Evolutionary conservation across 2,329 filamentous ascomycete species (phyloP), one percentile per base, ranked within the genome.

Genomic region (Trichoderma arundinaceum): DNA sequence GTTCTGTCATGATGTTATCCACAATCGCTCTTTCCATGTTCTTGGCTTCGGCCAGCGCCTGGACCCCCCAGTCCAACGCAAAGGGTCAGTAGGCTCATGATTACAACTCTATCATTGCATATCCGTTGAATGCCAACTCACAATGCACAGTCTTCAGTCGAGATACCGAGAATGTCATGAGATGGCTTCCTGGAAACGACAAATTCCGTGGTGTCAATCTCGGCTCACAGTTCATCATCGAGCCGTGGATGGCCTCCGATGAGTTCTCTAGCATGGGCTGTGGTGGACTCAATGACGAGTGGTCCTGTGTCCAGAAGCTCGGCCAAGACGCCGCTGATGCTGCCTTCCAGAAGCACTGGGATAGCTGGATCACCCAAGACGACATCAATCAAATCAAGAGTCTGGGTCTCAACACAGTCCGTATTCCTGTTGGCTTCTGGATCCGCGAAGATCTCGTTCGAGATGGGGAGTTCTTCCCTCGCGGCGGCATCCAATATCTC

Each of bases 391-490:
- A 72, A 56, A 74, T 74, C 22, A 67, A 68, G 17, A 68, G 62
- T 2, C 57, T 74, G 13, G 70, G 71, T 0, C 68, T 74, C 0
- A 72, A 74, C 17, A 69, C 73, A 0, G 69, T 74, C 0, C 69
- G 73, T 1, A 73, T 74, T 7, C 72, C 72, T 0, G 71, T 74
- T 4, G 70, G 73, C 1, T 73, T 72, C 59, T 74, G 71, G 72
- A 72, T 74, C 41, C 62, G 68, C 1, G 71, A 74, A 39, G 69
- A 71, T 1, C 66, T 74, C 22, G 69, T 73, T 10, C 8, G 66
- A 12, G 19, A 66, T 1, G 72, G 57, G 3, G 71, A 73, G 38
- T 61, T 69, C 43, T 74, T 68, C 32, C 71, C 72, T 0, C 68
- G 71, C 0, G 72, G 73, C 0, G 71, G 71, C 1, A 61, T 74